These are phyloP conservation scores for Rhododendron ferrugineum DNA, from an alignment of 148 eudicot genomes.

Conservation along the genomic window DNA sequence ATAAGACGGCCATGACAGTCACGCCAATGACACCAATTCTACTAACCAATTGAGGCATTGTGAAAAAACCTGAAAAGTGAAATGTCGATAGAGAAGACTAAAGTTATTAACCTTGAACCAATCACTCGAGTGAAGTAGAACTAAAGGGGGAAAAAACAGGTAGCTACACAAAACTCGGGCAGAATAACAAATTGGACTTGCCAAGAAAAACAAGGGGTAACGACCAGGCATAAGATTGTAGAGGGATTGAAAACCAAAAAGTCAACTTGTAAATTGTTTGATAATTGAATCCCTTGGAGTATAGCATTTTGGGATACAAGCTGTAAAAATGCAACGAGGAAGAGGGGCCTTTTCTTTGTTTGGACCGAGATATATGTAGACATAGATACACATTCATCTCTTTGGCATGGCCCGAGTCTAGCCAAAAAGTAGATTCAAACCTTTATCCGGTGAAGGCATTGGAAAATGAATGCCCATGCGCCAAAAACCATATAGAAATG, in stretches of 20 bases:
- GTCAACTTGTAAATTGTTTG: background rate
- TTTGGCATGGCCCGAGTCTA: background rate
- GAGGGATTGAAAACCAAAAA: background rate
- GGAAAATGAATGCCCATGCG: conserved; percentile 99
- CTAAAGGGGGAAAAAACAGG: background rate
- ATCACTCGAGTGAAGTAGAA: background rate
- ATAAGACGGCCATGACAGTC: conserved; percentile 92
- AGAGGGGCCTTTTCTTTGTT: background rate
- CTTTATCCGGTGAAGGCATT: conserved; percentile 99
- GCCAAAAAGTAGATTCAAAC: conserved; percentile 25
- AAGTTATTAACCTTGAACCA: background rate
- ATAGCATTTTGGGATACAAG: background rate
- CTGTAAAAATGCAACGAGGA: background rate
- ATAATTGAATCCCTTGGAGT: background rate
- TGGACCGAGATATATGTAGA: background rate
- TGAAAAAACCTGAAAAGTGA: conserved; percentile 72
- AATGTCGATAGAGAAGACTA: conserved; percentile 4
- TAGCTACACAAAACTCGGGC: background rate
- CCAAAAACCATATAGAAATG: conserved; percentile 93
- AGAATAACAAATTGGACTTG: background rate
- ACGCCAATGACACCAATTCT: conserved; percentile 99
- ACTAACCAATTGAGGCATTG: conserved; percentile 95
- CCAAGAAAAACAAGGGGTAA: background rate
- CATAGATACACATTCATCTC: background rate
- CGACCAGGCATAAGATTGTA: background rate